phyloP scores from a whole-genome alignment of 1,139 yeast genomes.

The Scheffersomyces stambukii region DNA sequence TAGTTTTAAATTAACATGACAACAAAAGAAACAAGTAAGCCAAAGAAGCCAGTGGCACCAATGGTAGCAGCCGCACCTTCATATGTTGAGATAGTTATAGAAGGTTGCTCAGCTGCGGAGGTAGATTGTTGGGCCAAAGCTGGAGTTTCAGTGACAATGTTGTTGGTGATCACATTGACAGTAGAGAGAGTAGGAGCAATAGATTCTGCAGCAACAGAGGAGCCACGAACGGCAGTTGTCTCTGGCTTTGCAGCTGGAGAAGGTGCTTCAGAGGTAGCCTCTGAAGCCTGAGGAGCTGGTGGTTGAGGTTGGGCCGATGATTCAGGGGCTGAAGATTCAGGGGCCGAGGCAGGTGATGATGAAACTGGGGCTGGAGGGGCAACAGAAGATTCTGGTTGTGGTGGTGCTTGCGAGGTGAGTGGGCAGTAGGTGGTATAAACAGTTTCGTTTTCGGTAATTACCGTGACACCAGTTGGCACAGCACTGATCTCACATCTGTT shows the following conservation, averaged over 20 bases:
- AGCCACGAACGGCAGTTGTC: no score
- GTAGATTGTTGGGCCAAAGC: constrained; percentile 4
- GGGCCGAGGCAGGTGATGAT: constrained; percentile 7
- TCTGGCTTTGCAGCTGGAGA: no score
- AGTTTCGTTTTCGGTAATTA: constrained; percentile 22
- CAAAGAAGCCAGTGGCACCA: constrained; percentile 15
- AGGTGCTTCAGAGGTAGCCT: constrained; percentile 4
- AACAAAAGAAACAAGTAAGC: constrained; percentile 15
- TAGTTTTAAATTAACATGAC: no score
- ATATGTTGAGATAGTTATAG: constrained; percentile 11
- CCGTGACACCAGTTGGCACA: constrained; percentile 35
- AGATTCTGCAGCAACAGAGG: constrained; percentile 2
- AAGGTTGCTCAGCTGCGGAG: constrained; percentile 1
- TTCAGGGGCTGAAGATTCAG: constrained; percentile 3
- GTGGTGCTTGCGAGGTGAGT: constrained; percentile 7
- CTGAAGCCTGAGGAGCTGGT: no score
- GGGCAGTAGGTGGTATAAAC: constrained; percentile 19
- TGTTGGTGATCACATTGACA: constrained; percentile 25
- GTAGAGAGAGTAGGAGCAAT: constrained; percentile 3
- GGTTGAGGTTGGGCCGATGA: constrained; percentile 8
- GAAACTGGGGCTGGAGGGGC: constrained; percentile 8
- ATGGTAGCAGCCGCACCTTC: constrained; percentile 19
- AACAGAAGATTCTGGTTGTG: constrained; percentile 4
- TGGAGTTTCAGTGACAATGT: constrained; percentile 27
- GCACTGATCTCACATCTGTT: constrained; percentile 24